Percentiles rank a stretch among this genome's conserved stretches.
Conservation (phyloP, 140 eudicot species). For the Ambrosia hybrid region DNA sequence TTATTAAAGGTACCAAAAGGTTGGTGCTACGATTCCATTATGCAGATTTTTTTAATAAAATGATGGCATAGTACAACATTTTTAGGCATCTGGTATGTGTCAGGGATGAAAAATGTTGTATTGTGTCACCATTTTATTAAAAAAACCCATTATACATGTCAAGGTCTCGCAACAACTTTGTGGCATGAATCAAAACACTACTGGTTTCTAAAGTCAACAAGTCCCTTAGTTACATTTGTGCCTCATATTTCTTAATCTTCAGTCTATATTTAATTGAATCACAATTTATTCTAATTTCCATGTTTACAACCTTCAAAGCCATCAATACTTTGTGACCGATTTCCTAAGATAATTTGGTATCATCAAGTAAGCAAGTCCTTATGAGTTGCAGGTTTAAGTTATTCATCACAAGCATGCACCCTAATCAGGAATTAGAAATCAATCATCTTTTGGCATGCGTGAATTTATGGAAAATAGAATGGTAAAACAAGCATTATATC, state of each 20-base stretch:
- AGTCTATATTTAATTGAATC: not conserved
- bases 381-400: too few species aligned
- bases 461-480: not conserved
- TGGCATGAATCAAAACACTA: constrained; percentile 22
- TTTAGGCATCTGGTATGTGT: too few species aligned
- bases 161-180: constrained; percentile 14
- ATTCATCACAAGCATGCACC: too few species aligned
- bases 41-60: too few species aligned
- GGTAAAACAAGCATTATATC: not conserved
- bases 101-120: too few species aligned
- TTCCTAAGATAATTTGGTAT: not conserved
- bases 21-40: not conserved
- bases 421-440: not conserved
- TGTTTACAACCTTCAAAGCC: constrained; percentile 15
- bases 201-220: constrained; percentile 18
- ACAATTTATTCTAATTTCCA: not conserved
- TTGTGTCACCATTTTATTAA: too few species aligned
- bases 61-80: too few species aligned
- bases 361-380: too few species aligned
- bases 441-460: not conserved
- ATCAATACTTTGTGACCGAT: not conserved
- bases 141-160: not conserved
- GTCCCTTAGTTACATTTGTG: constrained; percentile 10
- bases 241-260: constrained; percentile 2
- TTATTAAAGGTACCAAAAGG: not conserved